These are phyloP conservation scores for Thymus quinquecostatus DNA, from an alignment of 257 asterid genomes.

Conservation along the genomic window DNA sequence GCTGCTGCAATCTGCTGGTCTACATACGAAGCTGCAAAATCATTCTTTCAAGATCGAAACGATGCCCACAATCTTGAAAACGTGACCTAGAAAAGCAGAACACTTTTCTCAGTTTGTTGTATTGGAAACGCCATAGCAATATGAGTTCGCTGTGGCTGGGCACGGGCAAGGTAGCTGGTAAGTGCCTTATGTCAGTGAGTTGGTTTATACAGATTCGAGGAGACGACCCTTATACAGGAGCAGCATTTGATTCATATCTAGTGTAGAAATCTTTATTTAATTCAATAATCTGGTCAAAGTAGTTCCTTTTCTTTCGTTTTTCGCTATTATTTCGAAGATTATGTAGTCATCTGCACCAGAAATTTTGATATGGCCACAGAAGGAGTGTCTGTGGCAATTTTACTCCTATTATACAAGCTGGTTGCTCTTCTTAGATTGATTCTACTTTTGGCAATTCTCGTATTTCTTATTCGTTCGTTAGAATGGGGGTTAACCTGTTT, in stretches of 20 bases:
- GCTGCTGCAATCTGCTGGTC: constrained; percentile 99
- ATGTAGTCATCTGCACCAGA: constrained; percentile 6
- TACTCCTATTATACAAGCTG: background rate
- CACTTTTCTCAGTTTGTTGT: constrained; percentile 28
- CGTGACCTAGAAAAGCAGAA: constrained; percentile 34
- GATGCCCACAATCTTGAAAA: constrained; percentile 29
- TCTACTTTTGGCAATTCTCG: background rate
- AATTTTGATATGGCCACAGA: constrained; percentile 23
- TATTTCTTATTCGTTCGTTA: background rate
- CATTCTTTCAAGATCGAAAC: constrained; percentile 70
- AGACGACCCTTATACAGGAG: constrained; percentile 28
- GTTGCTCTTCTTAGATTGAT: background rate
- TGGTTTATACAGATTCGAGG: constrained; percentile 28
- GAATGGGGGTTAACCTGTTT: background rate
- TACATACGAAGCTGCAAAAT: constrained; percentile 86
- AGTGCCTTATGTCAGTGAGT: constrained; percentile 15
- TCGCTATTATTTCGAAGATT: background rate
- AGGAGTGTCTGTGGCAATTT: background rate
- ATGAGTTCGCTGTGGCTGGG: background rate
- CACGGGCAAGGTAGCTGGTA: constrained; percentile 11
- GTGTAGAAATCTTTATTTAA: background rate
- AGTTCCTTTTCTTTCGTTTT: background rate
- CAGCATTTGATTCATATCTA: constrained; percentile 26
- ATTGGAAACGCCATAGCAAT: constrained; percentile 22
- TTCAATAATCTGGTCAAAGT: constrained; percentile 26